Conservation (phyloP, 2,329 filamentous ascomycete genomes). For the Colletotrichum aenigma region DNA sequence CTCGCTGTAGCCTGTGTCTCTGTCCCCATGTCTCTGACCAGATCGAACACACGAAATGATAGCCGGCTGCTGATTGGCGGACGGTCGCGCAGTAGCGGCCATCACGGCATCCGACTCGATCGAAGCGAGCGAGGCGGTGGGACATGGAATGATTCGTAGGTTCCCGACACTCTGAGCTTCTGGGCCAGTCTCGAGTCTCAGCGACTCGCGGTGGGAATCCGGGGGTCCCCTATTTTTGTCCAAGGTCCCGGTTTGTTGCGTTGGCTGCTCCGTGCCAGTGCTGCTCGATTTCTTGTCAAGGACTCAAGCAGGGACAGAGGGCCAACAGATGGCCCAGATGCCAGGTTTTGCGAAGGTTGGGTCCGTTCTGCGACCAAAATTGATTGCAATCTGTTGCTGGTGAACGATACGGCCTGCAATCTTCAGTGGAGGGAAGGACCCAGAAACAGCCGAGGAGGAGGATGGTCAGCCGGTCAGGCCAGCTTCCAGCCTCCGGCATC, state of each 20-base stretch:
- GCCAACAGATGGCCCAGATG: neutral
- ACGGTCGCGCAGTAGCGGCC: neutral
- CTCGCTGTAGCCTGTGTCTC: neutral
- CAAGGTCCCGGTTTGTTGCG: neutral
- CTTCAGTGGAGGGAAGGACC: slow-evolving; percentile 11
- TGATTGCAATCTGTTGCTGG: neutral
- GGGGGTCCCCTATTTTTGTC: slow-evolving; percentile 1
- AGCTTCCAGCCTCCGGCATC: neutral
- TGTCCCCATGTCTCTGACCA: neutral
- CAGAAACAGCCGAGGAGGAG: slow-evolving; percentile 3
- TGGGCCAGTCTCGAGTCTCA: neutral
- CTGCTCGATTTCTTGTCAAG: neutral
- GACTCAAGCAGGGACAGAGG: neutral
- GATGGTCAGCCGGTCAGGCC: neutral
- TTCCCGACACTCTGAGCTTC: neutral
- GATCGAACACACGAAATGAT: neutral
- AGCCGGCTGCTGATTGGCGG: neutral
- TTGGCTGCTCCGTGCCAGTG: neutral
- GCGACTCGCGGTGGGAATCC: neutral
- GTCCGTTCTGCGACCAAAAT: neutral
- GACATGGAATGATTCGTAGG: neutral
- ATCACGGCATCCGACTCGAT: neutral
- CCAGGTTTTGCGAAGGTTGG: neutral
- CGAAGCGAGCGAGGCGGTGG: neutral
- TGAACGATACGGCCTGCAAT: neutral